These are phyloP conservation scores for Ophiosphaerella korrae DNA, from an alignment of 2,329 filamentous ascomycete species.

Conservation along the genomic window DNA sequence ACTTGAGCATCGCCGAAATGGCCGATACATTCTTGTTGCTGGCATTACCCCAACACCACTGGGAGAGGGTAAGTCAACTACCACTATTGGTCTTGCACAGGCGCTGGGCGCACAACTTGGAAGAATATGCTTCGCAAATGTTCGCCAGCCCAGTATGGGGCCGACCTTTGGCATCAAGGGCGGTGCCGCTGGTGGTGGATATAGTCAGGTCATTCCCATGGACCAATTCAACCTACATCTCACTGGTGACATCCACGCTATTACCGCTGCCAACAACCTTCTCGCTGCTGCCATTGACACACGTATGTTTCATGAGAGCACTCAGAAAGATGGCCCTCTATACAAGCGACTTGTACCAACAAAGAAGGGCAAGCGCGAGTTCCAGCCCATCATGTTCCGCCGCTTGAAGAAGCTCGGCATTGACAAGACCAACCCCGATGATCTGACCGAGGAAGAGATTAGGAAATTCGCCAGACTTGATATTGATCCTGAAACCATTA, in stretches of 20 bases:
- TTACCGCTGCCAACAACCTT: constrained; percentile 95
- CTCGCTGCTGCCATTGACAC: constrained; percentile 96
- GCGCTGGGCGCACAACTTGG: constrained; percentile 88
- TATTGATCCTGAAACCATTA: constrained; percentile 96
- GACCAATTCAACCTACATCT: constrained; percentile 99
- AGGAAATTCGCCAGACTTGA: constrained; percentile 87
- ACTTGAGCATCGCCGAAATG: constrained; percentile 83
- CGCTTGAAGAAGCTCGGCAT: constrained; percentile 95
- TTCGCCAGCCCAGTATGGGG: constrained; percentile 94
- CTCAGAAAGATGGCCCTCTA: constrained; percentile 86
- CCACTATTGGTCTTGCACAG: constrained; percentile 93
- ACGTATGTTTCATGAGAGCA: constrained; percentile 96
- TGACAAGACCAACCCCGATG: constrained; percentile 89
- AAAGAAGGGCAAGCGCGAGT: constrained; percentile 88
- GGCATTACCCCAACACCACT: constrained; percentile 97
- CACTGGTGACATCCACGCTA: constrained; percentile 96
- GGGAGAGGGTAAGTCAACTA: constrained; percentile 97
- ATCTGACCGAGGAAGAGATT: constrained; percentile 89
- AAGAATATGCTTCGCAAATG: constrained; percentile 91
- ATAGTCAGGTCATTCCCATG: constrained; percentile 99
- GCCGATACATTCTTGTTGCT: constrained; percentile 88
- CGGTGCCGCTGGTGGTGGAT: constrained; percentile 93
- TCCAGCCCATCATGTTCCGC: constrained; percentile 89
- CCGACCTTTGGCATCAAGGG: constrained; percentile 99
- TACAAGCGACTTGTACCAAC: constrained; percentile 85